phyloP scores from a whole-genome alignment of 2,329 filamentous ascomycete species.

The Penicillium sp. region DNA sequence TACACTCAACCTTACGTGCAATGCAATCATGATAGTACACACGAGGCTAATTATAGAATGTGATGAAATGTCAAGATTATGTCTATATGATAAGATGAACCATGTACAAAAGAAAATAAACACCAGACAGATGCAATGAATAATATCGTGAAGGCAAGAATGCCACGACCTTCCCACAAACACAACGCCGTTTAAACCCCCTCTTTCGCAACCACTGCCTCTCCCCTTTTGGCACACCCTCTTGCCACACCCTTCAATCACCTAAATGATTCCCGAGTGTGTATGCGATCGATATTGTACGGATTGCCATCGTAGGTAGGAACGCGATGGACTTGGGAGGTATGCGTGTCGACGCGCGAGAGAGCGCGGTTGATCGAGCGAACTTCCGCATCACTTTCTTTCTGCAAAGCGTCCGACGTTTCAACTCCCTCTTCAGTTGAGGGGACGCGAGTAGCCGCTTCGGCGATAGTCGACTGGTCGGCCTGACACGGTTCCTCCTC shows the following conservation, averaged over 20 bases:
- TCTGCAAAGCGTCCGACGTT: background rate
- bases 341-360: conserved; percentile 12
- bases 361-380: conserved; percentile 12
- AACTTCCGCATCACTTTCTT: conserved; percentile 22
- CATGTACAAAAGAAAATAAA: conserved; percentile 1
- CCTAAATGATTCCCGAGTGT: conserved; percentile 26
- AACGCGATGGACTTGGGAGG: conserved; percentile 15
- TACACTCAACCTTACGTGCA: no score
- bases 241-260: background rate
- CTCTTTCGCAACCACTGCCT: background rate
- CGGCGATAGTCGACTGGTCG: background rate
- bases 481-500: background rate
- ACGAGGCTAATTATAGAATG: background rate
- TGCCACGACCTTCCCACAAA: background rate
- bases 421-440: background rate
- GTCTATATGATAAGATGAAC: background rate
- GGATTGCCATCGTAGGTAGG: conserved; percentile 25
- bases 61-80: background rate
- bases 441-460: background rate
- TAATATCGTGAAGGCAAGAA: background rate
- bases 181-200: background rate
- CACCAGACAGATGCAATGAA: conserved; percentile 14
- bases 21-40: background rate
- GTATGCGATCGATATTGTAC: conserved; percentile 21
- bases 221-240: background rate